phyloP scores from a whole-genome alignment of 2,329 filamentous ascomycete genomes.

The Pseudocercospora fuligena region DNA sequence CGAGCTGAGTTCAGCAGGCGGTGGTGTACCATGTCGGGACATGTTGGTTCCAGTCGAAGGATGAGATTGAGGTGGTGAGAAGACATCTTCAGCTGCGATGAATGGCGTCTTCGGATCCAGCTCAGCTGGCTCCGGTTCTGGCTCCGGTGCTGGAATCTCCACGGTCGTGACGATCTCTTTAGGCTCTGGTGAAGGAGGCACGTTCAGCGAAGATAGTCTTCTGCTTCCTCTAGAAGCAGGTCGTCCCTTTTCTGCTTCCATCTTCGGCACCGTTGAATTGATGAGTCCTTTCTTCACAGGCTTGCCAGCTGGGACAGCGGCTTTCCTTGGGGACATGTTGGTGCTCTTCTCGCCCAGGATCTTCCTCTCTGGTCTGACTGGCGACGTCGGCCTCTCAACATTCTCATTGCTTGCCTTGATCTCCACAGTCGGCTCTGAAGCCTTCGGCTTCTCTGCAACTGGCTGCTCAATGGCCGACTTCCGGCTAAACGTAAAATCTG shows the following conservation, averaged over 20 bases:
- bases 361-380: slow-evolving; percentile 34
- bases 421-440: slow-evolving; percentile 31
- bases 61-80: slow-evolving; percentile 52
- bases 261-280: slow-evolving; percentile 26
- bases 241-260: slow-evolving; percentile 25
- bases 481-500: slow-evolving; percentile 55
- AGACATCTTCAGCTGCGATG: slow-evolving; percentile 39
- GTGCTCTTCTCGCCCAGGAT: slow-evolving; percentile 49
- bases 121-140: slow-evolving; percentile 5
- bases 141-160: slow-evolving; percentile 30
- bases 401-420: slow-evolving; percentile 23
- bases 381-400: slow-evolving; percentile 10
- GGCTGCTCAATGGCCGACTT: slow-evolving; percentile 33
- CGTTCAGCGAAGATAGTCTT: slow-evolving; percentile 26
- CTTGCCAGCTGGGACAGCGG: slow-evolving; percentile 25
- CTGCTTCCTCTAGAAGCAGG: slow-evolving; percentile 35
- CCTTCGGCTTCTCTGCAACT: slow-evolving; percentile 13
- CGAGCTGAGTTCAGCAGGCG: slow-evolving; percentile 45
- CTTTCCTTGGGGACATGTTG: slow-evolving; percentile 44
- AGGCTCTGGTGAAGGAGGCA: slow-evolving; percentile 34
- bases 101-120: slow-evolving; percentile 36
- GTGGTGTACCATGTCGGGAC: slow-evolving; percentile 47
- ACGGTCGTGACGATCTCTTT: slow-evolving; percentile 23
- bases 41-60: slow-evolving; percentile 39
- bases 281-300: slow-evolving; percentile 25